Evolutionary conservation across 345 rosid species (phyloP).

Genomic region (Euphorbia pulcherrima): DNA sequence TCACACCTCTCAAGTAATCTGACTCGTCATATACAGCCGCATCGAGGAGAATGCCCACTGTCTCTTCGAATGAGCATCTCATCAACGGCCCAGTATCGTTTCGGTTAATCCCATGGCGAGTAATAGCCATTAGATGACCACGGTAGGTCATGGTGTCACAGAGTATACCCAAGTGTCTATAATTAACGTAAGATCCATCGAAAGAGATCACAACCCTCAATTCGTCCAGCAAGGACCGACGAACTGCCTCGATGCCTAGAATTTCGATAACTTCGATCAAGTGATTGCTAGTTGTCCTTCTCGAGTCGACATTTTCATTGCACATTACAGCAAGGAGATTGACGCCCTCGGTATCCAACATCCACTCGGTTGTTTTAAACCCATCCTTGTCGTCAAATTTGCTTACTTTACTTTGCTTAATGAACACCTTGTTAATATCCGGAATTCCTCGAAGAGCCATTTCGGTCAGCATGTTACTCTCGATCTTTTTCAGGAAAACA

Average conservation of each 20-base stretch:
- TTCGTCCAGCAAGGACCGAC: slow-evolving; percentile 85
- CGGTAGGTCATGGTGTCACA: slow-evolving; percentile 99
- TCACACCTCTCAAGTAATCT: slow-evolving; percentile 79
- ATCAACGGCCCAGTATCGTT: slow-evolving; percentile 97
- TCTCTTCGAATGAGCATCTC: slow-evolving; percentile 99
- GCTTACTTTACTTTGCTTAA: slow-evolving; percentile 70
- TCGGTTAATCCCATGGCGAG: slow-evolving; percentile 94
- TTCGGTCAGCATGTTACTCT: slow-evolving; percentile 94
- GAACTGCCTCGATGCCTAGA: slow-evolving; percentile 97
- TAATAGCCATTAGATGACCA: slow-evolving; percentile 96
- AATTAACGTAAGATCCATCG: slow-evolving; percentile 96
- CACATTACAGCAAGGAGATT: slow-evolving; percentile 96
- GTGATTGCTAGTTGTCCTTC: slow-evolving; percentile 95
- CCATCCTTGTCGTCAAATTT: slow-evolving; percentile 76
- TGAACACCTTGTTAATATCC: slow-evolving; percentile 93
- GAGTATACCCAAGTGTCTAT: slow-evolving; percentile 88
- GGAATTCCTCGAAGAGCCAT: slow-evolving; percentile 98
- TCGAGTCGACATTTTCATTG: slow-evolving; percentile 88
- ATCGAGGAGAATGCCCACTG: slow-evolving; percentile 94
- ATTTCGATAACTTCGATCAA: slow-evolving; percentile 92
- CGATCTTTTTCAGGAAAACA: slow-evolving; percentile 91
- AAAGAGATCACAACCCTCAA: slow-evolving; percentile 93
- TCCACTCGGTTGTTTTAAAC: slow-evolving; percentile 83
- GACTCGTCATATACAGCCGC: slow-evolving; percentile 94
- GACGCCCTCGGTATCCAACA: slow-evolving; percentile 98